Evolutionary conservation across 345 rosid genomes (phyloP).

Genomic region (Alliaria petiolata): DNA sequence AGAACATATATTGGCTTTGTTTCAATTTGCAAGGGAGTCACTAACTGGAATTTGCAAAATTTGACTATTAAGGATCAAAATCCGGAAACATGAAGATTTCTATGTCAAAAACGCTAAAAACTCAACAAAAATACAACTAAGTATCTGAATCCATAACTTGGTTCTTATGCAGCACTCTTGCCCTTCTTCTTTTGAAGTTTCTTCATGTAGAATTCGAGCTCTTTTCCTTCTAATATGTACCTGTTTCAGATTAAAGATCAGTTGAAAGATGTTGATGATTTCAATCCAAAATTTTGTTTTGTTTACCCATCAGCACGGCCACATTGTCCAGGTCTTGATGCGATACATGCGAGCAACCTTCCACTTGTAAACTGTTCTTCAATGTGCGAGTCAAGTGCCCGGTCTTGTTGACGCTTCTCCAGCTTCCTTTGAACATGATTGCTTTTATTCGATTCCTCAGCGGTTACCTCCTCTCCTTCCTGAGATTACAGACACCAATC

Average conservation of each 20-base stretch:
- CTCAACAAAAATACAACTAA: not conserved
- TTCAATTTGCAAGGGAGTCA: not conserved
- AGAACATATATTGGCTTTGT: not conserved
- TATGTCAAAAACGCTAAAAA: not conserved
- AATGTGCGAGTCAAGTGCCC: not conserved
- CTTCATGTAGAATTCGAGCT: conserved; percentile 25
- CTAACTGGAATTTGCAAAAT: not conserved
- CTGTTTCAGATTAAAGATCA: not conserved
- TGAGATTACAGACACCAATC: not conserved
- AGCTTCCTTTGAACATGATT: conserved; percentile 6
- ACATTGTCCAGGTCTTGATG: conserved; percentile 16
- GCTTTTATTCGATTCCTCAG: not conserved
- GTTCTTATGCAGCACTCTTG: conserved; percentile 7
- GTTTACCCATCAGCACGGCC: conserved; percentile 10
- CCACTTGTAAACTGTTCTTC: conserved; percentile 3
- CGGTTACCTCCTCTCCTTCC: not conserved
- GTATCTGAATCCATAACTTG: not conserved
- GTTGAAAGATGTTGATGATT: not conserved
- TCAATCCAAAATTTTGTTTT: not conserved
- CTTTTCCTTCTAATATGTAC: conserved; percentile 16
- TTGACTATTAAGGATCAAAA: not conserved
- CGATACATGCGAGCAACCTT: conserved; percentile 4
- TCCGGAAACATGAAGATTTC: not conserved
- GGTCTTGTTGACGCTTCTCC: not conserved
- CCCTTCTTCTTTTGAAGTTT: conserved; percentile 28